Conservation (phyloP, 1,284 basidiomycete species). For the Cryptococcus jaspeensis region DNA sequence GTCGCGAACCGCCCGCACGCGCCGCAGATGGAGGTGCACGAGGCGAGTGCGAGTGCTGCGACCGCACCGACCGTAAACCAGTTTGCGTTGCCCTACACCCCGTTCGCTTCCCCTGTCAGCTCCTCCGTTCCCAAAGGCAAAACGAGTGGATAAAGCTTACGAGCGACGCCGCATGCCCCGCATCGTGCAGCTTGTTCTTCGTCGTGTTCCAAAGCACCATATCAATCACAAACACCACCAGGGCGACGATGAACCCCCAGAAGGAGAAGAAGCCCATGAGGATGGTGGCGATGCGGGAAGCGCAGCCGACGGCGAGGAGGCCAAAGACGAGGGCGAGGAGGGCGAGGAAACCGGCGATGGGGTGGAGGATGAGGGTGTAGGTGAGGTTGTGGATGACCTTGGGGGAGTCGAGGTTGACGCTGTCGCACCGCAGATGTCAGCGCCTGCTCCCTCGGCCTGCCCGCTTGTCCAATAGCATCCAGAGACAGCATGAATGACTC, state of each 20-base stretch:
- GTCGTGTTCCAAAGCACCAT: slow-evolving; percentile 75
- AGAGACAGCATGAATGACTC: slow-evolving; percentile 12
- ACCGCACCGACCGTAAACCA: slow-evolving; percentile 70
- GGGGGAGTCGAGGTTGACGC: slow-evolving; percentile 53
- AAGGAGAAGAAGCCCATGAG: slow-evolving; percentile 68
- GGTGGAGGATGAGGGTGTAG: slow-evolving; percentile 69
- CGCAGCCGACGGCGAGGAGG: slow-evolving; percentile 60
- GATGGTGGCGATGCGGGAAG: slow-evolving; percentile 67
- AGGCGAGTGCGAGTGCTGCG: slow-evolving; percentile 63
- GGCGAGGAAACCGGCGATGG: slow-evolving; percentile 69
- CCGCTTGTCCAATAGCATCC: too few relatives aligned
- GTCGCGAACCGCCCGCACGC: slow-evolving; percentile 62
- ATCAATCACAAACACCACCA: slow-evolving; percentile 71
- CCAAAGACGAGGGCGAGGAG: slow-evolving; percentile 72
- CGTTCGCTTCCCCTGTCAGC: background rate
- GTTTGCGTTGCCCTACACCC: slow-evolving; percentile 45
- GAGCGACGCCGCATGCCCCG: slow-evolving; percentile 50
- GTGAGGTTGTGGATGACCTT: slow-evolving; percentile 66
- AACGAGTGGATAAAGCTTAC: slow-evolving; percentile 56
- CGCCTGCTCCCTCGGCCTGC: background rate
- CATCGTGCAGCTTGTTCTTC: slow-evolving; percentile 59
- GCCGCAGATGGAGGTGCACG: slow-evolving; percentile 65
- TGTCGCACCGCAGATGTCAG: background rate
- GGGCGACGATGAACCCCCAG: slow-evolving; percentile 63
- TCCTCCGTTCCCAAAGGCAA: background rate